These are phyloP conservation scores for Lecanicillium sp. DNA, from an alignment of 2,329 filamentous ascomycete species.

Conservation along the genomic window DNA sequence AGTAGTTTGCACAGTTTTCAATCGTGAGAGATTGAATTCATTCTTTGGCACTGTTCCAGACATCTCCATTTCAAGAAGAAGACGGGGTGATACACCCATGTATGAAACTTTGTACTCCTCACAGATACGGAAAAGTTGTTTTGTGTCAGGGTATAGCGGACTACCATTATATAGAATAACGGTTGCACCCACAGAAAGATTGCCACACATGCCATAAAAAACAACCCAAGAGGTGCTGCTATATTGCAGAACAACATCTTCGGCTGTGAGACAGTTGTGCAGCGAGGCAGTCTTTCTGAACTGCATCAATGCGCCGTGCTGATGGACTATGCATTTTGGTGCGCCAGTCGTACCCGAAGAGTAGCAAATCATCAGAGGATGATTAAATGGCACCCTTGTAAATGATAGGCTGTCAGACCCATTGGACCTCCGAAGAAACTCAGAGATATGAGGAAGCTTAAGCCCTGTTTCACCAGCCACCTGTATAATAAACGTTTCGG, in stretches of 20 bases:
- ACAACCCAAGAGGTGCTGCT: constrained; percentile 3
- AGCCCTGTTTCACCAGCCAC: too few species aligned
- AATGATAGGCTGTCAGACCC: neutral
- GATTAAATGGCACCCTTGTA: neutral
- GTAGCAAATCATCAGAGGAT: neutral
- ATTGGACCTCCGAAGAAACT: neutral
- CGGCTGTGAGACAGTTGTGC: constrained; percentile 1
- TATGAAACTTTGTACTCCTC: constrained; percentile 7
- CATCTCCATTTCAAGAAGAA: constrained; percentile 20
- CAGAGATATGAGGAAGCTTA: too few species aligned
- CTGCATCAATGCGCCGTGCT: constrained; percentile 1
- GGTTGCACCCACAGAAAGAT: neutral
- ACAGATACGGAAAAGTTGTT: constrained; percentile 7
- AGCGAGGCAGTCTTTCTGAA: neutral
- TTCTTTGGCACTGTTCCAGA: neutral
- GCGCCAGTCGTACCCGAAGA: constrained; percentile 2
- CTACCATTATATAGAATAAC: constrained; percentile 13
- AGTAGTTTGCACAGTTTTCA: neutral
- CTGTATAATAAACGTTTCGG: too few species aligned
- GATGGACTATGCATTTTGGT: constrained; percentile 2
- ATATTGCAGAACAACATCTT: neutral
- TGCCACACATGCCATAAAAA: constrained; percentile 1
- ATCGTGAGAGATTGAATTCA: neutral
- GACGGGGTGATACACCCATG: neutral
- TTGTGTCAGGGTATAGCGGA: constrained; percentile 9